These are phyloP conservation scores for Osmanthus fragrans DNA, from an alignment of 257 asterid genomes.

Conservation along the genomic window DNA sequence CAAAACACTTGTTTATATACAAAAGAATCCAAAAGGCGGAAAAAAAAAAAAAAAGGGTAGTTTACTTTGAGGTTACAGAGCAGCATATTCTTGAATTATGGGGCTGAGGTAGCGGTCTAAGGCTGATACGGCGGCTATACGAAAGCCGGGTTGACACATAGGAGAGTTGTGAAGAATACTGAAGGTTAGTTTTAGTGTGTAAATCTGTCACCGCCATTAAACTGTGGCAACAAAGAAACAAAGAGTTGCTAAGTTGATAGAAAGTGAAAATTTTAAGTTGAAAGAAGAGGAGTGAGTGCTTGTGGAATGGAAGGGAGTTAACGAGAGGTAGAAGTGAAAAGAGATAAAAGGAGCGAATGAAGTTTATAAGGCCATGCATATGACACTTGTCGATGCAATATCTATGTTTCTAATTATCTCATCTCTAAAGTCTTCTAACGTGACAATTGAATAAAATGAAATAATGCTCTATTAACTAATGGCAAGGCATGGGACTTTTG, in stretches of 20 bases:
- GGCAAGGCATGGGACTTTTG: not conserved
- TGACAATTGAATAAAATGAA: not conserved
- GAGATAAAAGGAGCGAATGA: slow-evolving; percentile 2
- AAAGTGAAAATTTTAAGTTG: not conserved
- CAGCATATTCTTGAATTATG: slow-evolving; percentile 51
- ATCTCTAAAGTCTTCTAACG: slow-evolving; percentile 15
- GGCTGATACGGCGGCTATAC: slow-evolving; percentile 32
- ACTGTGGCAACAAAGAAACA: slow-evolving; percentile 28
- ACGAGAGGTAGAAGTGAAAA: not conserved
- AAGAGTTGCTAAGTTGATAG: not conserved
- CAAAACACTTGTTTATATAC: too few species aligned
- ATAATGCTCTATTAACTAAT: not conserved
- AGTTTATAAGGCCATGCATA: slow-evolving; percentile 59
- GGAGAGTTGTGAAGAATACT: slow-evolving; percentile 52
- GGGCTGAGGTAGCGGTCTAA: slow-evolving; percentile 35
- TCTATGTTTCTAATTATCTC: slow-evolving; percentile 12
- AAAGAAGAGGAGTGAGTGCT: not conserved
- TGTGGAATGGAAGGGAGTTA: not conserved
- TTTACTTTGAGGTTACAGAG: slow-evolving; percentile 60
- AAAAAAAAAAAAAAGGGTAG: slow-evolving; percentile 4
- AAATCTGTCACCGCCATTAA: slow-evolving; percentile 79
- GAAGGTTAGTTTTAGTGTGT: slow-evolving; percentile 28
- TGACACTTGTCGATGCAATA: slow-evolving; percentile 56
- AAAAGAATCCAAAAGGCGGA: not conserved
- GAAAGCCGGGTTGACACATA: slow-evolving; percentile 47